These are phyloP conservation scores for Geotrichum australiense DNA, from an alignment of 1,139 yeast genomes.

Conservation along the genomic window DNA sequence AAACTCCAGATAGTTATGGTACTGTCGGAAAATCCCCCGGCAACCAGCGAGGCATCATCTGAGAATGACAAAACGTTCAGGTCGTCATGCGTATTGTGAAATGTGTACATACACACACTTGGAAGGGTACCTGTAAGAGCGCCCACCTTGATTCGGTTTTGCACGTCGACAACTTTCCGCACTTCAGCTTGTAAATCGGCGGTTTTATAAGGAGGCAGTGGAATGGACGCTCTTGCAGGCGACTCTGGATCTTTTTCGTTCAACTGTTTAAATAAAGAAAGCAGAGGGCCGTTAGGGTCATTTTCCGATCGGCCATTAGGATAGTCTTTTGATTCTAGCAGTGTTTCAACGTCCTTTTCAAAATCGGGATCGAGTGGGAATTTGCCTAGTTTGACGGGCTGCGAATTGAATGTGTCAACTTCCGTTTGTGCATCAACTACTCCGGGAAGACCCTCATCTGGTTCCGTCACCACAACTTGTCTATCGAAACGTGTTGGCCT, in stretches of 20 bases:
- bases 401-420: slow-evolving; percentile 53
- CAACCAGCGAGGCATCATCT: slow-evolving; percentile 77
- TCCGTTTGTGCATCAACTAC: slow-evolving; percentile 34
- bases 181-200: slow-evolving; percentile 75
- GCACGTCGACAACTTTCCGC: slow-evolving; percentile 70
- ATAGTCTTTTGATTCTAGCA: slow-evolving; percentile 63
- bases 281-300: slow-evolving; percentile 30
- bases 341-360: slow-evolving; percentile 75
- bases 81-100: slow-evolving; percentile 89
- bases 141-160: slow-evolving; percentile 61
- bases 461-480: slow-evolving; percentile 37
- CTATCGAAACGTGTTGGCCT: slow-evolving; percentile 33
- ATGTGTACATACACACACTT: slow-evolving; percentile 95
- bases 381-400: slow-evolving; percentile 72
- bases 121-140: slow-evolving; percentile 77
- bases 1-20: slow-evolving; percentile 87
- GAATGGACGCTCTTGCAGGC: slow-evolving; percentile 68
- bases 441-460: slow-evolving; percentile 61
- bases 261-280: slow-evolving; percentile 42
- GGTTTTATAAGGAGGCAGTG: slow-evolving; percentile 78
- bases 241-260: slow-evolving; percentile 49
- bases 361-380: slow-evolving; percentile 83
- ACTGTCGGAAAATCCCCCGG: slow-evolving; percentile 92
- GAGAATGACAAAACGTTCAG: slow-evolving; percentile 80
- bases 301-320: slow-evolving; percentile 35